These are phyloP conservation scores for Naematelia aurantialba DNA, from an alignment of 768 basidiomycete species.

Conservation along the genomic window DNA sequence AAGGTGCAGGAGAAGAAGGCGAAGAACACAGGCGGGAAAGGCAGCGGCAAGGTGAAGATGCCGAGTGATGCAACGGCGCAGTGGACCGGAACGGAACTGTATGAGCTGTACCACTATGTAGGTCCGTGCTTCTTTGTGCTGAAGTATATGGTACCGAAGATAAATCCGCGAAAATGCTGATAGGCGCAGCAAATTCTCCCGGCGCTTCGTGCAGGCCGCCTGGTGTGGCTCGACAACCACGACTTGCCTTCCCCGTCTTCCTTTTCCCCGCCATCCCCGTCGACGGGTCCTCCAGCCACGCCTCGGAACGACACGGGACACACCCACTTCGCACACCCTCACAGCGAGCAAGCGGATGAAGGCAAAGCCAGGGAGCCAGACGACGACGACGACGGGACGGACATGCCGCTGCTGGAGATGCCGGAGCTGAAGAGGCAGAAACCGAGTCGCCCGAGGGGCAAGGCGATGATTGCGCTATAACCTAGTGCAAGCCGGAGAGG, in stretches of 20 bases:
- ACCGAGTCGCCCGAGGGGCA: not conserved
- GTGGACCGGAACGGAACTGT: constrained; percentile 22
- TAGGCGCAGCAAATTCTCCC: constrained; percentile 23
- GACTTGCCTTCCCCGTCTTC: no score
- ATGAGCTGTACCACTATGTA: constrained; percentile 28
- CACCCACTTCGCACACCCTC: not conserved
- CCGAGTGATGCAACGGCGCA: constrained; percentile 6
- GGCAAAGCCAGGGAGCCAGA: not conserved
- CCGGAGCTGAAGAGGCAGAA: constrained; percentile 1
- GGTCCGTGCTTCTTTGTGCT: not conserved
- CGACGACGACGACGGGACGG: no score
- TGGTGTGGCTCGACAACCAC: constrained; percentile 6
- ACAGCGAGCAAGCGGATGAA: not conserved
- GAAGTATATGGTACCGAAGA: not conserved
- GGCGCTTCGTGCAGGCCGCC: constrained; percentile 17
- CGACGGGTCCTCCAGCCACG: not conserved
- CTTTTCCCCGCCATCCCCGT: not conserved
- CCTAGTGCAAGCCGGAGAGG: no score
- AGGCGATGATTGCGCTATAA: no score
- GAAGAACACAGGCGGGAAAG: constrained; percentile 6
- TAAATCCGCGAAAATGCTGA: not conserved
- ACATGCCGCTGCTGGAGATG: not conserved
- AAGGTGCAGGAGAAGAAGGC: not conserved
- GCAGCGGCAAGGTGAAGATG: constrained; percentile 7
- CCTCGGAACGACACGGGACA: not conserved